Base-by-base conservation (phyloP, 1,139 yeast species). In the Lodderomyces orthopsilosis region DNA sequence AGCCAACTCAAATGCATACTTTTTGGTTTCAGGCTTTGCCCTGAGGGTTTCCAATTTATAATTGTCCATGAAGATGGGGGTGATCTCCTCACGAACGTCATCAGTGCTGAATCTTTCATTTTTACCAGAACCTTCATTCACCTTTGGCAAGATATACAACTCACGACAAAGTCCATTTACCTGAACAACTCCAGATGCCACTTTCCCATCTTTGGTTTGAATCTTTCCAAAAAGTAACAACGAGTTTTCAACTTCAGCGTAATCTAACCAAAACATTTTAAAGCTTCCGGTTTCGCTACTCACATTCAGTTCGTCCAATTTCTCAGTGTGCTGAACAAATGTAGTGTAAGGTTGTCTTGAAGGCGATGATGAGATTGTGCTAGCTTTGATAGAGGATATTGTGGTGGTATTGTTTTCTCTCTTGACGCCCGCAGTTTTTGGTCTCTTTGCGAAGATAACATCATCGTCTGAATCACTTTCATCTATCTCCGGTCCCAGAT, bases 221-320 rank as follows among this genome's bases (percentile, higher is more conserved):
- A 84, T 74, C 58, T 90, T 90, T 42, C 99, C 99, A 59, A 86
- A 93, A n/a, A 93, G 70, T 14, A 89, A 66, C 36, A 94, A 65
- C 0, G 82, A 66, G 50, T 77, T 76, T 45, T 84, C 89, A 17
- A 85, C 78, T 58, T 93, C 98, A 37, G 86, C 75, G 61, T 82
- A 90, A 61, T 94, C 99, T 33, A 86, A 67, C 98, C 98, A 94
- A 59, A 77, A 93, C 82, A 93, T 83, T 54, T 79, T 77, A 57
- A 90, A 74, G 3, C 75, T 59, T 14, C 55, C 51, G 2, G 55
- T 46, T 1, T 66, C 66, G 15, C 64, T 66, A 2, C 68, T 59
- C 18, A 80, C 63, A 38, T 75, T 66, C 7, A 68, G 71, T 50
- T 73, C 74, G 9, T 73, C 75, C 35, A 79, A 52, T 51, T 79